A percentile compares a stretch with the other conserved stretches of the same genome.
Conservation (phyloP, 2,329 filamentous ascomycete species). For the Alternaria tenuissima region DNA sequence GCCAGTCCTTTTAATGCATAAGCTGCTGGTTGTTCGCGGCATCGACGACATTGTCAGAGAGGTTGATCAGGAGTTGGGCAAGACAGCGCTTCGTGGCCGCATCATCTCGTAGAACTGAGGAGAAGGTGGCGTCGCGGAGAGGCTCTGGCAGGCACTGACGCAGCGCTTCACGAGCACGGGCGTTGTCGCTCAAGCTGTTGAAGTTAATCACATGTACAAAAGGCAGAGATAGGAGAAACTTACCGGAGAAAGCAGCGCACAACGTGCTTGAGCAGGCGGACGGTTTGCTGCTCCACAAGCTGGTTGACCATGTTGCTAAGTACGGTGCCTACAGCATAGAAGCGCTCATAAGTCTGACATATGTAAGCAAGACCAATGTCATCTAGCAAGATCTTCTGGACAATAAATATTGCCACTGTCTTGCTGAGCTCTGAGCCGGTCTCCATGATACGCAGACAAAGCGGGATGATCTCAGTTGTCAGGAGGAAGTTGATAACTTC, state of each 20-base stretch:
- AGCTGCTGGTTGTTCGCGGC: conserved; percentile 48
- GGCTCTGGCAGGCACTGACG: conserved; percentile 96
- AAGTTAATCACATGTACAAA: conserved; percentile 23
- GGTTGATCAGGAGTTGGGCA: conserved; percentile 94
- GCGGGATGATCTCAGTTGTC: conserved; percentile 96
- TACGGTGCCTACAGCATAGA: conserved; percentile 97
- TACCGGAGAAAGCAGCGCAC: conserved; percentile 96
- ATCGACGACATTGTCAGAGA: conserved; percentile 84
- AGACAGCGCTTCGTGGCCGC: conserved; percentile 97
- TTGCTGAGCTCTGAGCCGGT: conserved; percentile 98
- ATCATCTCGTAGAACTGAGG: conserved; percentile 93
- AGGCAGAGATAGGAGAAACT: conserved; percentile 40
- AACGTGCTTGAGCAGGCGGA: conserved; percentile 94
- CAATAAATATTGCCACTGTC: conserved; percentile 99
- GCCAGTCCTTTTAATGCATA: conserved; percentile 37
- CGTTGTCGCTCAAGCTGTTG: conserved; percentile 90
- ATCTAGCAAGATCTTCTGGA: conserved; percentile 97
- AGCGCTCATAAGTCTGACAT: conserved; percentile 97
- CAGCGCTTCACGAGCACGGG: conserved; percentile 90
- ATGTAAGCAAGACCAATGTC: conserved; percentile 98
- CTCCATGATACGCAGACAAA: conserved; percentile 98
- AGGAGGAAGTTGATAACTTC: conserved; percentile 99
- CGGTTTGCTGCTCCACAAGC: conserved; percentile 96
- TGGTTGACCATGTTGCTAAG: conserved; percentile 99
- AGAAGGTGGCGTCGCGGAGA: conserved; percentile 98